Base-by-base conservation (phyloP, 192 early-diverging fungal species). In the Coemansia sp. region DNA sequence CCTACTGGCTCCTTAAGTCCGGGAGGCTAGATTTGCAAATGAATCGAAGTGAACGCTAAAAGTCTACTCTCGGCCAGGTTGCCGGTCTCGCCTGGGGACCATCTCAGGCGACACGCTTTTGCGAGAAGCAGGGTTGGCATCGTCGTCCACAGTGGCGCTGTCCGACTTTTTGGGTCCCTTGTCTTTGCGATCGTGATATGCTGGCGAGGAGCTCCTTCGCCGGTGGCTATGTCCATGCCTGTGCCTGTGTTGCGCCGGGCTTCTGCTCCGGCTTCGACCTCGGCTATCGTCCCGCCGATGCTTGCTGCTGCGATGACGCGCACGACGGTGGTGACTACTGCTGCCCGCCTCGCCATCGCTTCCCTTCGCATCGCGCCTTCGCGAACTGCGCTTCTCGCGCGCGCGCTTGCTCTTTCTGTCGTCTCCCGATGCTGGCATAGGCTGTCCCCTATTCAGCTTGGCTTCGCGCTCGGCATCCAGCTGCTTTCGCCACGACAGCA, bases 391-490 rank as follows among this genome's bases (percentile, higher is more conserved):
- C 33, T 64, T 44, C 35, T 61, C 66, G 39, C 36, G 27, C 46
- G 24, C 27, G 19, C 42, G 50, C 13, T 44, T 66, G 14, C 59
- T 41, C 21, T 51, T 19, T 36, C 46, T 36, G 9, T 33, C 36
- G 19, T 14, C 40, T 31, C 31, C 17, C 11, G 21, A 29, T 31
- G 45, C 24, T 40, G 62, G 21, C 44, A 11, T 39, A 3, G 40
- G 19, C 1, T 51, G 66, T 21, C 48, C 34, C 19, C 31, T 68
- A 41, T 67, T 75, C 51, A 81, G 64, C 64, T 50, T 72, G 41
- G 59, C 70, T 29, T 81, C 78, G 44, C 78, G 69, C 67, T 81
- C 78, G 1, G 78, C 73, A 48, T 81, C 78, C 24, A 81, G 70
- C 64, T 81, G 66, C 64, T 72, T 81, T 11, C 73, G 69, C 78